Evolutionary conservation across 177 flowering plant species (phyloP), one percentile per base, ranked within the genome.

Genomic region (Vitis hybrid): DNA sequence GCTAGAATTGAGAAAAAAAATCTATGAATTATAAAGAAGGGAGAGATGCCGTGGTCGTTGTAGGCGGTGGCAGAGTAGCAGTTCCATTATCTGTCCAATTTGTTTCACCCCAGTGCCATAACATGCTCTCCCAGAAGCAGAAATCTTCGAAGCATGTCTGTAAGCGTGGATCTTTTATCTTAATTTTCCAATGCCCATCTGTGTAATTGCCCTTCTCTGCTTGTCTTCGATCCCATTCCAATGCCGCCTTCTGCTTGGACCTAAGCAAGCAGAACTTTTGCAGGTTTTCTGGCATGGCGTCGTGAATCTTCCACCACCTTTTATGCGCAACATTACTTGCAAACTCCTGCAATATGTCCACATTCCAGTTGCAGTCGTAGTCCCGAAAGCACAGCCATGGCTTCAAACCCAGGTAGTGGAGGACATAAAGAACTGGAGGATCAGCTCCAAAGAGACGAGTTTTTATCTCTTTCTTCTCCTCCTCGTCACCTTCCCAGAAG

Each of bases 311-410:
- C 98, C 98, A 93, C 98, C 97, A 93, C 22, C 69, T 84, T 60
- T 52, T 80, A 63, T 93, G 98, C 3, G 98, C 98, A 33, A 89
- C 84, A 77, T 93, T 88, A 64, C 94, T 93, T 1, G 98, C 97
- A 68, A 90, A 92, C 68, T 88, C 96, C 75, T 85, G 97, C 72
- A 89, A 58, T 64, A 87, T 82, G 66, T 89, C 94, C 55, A 86
- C 89, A 70, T 93, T 92, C 97, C 97, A 93, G 75, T 93, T 93
- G 80, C 97, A 93, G 68, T 93, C 98, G 51, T 89, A 93, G 77
- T 93, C 98, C 22, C 98, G 84, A 73, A 90, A 93, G 75, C 98
- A 93, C 12, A 93, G 57, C 98, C 98, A 93, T 13, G 98, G 98
- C 71, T 93, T 93, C 45, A 84, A 50, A 14, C 98, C 98, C 56